Conservation (phyloP, 371 early-diverging fungal genomes). For the Thermomucor indicae-seudaticae region DNA sequence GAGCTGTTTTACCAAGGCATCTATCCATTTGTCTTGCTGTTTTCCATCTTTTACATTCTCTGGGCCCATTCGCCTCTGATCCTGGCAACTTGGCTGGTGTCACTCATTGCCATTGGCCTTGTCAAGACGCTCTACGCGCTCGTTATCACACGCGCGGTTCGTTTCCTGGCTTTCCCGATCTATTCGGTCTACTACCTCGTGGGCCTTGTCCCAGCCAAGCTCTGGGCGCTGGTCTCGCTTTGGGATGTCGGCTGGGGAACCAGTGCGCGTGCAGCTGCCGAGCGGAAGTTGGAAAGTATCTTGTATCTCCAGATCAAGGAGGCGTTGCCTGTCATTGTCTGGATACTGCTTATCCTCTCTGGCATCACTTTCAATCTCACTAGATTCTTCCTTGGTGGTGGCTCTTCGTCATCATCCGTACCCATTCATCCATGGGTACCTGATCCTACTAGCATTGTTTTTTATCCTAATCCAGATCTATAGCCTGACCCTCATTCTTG, state of each 20-base stretch:
- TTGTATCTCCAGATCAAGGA: constrained; percentile 34
- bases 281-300: constrained; percentile 32
- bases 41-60: constrained; percentile 46
- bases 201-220: constrained; percentile 56
- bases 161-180: constrained; percentile 49
- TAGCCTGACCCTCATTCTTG: too few relatives aligned
- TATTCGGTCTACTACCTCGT: constrained; percentile 53
- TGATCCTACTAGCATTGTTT: constrained; percentile 34
- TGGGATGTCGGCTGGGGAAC: constrained; percentile 65
- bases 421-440: constrained; percentile 4
- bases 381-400: constrained; percentile 15
- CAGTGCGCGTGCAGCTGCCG: constrained; percentile 42
- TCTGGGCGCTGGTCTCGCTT: constrained; percentile 53
- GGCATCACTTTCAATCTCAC: constrained; percentile 32
- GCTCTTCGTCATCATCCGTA: too few relatives aligned
- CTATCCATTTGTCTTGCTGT: constrained; percentile 62
- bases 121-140: constrained; percentile 51
- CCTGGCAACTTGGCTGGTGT: constrained; percentile 46
- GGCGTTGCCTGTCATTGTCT: constrained; percentile 33
- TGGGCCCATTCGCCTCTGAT: constrained; percentile 31
- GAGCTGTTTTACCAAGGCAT: constrained; percentile 59
- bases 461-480: constrained; percentile 41
- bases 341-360: constrained; percentile 24
- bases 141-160: constrained; percentile 26
- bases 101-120: constrained; percentile 35